These are phyloP conservation scores for Stellera chamaejasme DNA, from an alignment of 345 rosid species.

Conservation along the genomic window DNA sequence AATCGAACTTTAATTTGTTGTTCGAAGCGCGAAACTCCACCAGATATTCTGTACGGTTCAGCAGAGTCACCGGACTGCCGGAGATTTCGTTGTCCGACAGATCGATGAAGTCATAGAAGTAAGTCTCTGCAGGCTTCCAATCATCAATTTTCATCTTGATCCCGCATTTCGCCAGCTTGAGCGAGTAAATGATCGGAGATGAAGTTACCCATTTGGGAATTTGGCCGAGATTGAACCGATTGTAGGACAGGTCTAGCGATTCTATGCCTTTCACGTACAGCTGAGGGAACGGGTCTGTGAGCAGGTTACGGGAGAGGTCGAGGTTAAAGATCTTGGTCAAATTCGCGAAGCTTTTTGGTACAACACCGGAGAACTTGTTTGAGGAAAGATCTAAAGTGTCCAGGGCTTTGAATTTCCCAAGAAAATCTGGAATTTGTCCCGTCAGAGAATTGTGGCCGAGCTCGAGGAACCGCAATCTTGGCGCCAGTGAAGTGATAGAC, in stretches of 20 bases:
- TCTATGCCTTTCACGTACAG: conserved; percentile 72
- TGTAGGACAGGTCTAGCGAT: conserved; percentile 62
- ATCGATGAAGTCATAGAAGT: conserved; percentile 72
- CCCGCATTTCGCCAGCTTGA: conserved; percentile 70
- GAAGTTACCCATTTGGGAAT: conserved; percentile 77
- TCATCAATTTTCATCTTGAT: conserved; percentile 41
- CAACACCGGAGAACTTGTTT: conserved; percentile 35
- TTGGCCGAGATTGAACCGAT: conserved; percentile 39
- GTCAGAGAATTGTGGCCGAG: conserved; percentile 50
- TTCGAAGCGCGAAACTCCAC: conserved; percentile 45
- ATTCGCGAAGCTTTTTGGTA: conserved; percentile 54
- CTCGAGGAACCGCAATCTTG: conserved; percentile 35
- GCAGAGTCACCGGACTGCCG: conserved; percentile 38
- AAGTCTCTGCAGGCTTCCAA: conserved; percentile 58
- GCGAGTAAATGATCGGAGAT: conserved; percentile 57
- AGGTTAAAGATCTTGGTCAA: conserved; percentile 79
- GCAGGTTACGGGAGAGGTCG: conserved; percentile 52
- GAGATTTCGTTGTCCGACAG: conserved; percentile 54
- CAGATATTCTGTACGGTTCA: conserved; percentile 52
- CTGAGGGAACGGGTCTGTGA: conserved; percentile 61
- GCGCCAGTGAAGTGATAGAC: conserved; percentile 41
- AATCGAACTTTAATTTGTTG: conserved; percentile 42
- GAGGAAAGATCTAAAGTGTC: conserved; percentile 62
- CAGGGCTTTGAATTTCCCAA: conserved; percentile 46
- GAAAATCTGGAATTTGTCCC: conserved; percentile 48